Evolutionary conservation across 2,329 filamentous ascomycete species (phyloP).

Genomic region (Penicillium corylophilum): DNA sequence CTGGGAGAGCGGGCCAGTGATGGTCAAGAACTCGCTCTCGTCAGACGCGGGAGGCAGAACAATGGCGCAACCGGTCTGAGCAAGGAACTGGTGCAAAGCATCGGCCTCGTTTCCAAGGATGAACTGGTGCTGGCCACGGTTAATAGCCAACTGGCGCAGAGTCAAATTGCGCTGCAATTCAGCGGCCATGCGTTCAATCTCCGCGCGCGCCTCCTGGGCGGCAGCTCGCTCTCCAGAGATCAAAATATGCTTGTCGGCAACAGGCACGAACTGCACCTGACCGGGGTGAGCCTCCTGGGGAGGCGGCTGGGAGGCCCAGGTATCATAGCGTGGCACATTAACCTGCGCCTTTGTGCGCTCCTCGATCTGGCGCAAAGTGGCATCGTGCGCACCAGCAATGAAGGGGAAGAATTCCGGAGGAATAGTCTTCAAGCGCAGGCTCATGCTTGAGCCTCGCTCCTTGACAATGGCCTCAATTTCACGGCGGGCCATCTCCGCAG

Average conservation of each 20-base stretch:
- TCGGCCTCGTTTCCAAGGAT: conserved; percentile 83
- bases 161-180: conserved; percentile 74
- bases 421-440: conserved; percentile 76
- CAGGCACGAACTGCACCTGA: conserved; percentile 69
- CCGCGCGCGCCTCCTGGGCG: conserved; percentile 74
- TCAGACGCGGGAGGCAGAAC: conserved; percentile 73
- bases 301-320: conserved; percentile 66
- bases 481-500: conserved; percentile 77
- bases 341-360: conserved; percentile 73
- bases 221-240: conserved; percentile 82
- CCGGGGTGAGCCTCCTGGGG: conserved; percentile 62
- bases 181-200: conserved; percentile 75
- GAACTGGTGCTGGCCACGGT: conserved; percentile 88
- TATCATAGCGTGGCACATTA: conserved; percentile 77
- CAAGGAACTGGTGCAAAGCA: conserved; percentile 80
- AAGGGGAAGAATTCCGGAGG: conserved; percentile 95
- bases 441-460: conserved; percentile 79
- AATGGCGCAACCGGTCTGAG: conserved; percentile 85
- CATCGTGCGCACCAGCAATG: conserved; percentile 76
- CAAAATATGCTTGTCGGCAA: conserved; percentile 74
- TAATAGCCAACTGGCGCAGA: conserved; percentile 76
- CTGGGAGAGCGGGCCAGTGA: conserved; percentile 75
- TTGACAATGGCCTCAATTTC: conserved; percentile 85
- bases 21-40: conserved; percentile 78
- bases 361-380: conserved; percentile 66